Base-by-base conservation (phyloP, 257 asterid species). In the Gynochthodes officinalis region DNA sequence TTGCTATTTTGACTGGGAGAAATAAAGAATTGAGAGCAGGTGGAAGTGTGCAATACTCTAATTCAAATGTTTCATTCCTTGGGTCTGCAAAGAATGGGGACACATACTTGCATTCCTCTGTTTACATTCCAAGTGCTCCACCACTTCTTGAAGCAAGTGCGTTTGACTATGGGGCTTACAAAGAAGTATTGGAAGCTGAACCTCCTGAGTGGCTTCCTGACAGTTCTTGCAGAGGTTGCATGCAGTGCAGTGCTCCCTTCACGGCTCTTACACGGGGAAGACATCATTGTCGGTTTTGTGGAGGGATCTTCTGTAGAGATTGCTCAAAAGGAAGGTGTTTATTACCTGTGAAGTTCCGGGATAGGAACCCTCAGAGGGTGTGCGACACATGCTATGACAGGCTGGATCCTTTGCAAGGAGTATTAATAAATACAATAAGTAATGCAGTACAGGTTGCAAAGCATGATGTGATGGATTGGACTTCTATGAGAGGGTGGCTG, bases 191-290 rank as follows among this genome's bases (percentile, higher is more conserved):
- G 82, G 98, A 92, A 84, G 92, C 97, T 77, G 99, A 95, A 76
- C 99, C 98, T 18, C 98, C 98, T 16, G 99, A 95, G 61, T 95
- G 99, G 99, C 91, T 90, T 73, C 98, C 97, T 18, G 99, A 95
- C 83, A 95, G 99, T 78, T 84, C 96, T 0, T 78, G 96, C 12
- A 70, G 76, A 49, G 81, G 70, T 52, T 95, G 99, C 85, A 95
- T 95, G 99, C 99, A 89, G 82, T 95, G 98, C 83, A 79, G 75
- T 79, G 92, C 96, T 67, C 87, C 86, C 21, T 95, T 95, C 79
- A 90, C 98, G 18, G 97, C 97, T 65, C 75, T 95, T 77, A 90
- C 96, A 42, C 92, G 99, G 23, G 99, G 99, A 71, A 86, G 99
- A 78, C 99, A 95, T 83, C 99, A 95, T 77, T 95, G 99, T 76